Conservation (phyloP, 2,329 filamentous ascomycete species). For the Davidsoniella virescens region DNA sequence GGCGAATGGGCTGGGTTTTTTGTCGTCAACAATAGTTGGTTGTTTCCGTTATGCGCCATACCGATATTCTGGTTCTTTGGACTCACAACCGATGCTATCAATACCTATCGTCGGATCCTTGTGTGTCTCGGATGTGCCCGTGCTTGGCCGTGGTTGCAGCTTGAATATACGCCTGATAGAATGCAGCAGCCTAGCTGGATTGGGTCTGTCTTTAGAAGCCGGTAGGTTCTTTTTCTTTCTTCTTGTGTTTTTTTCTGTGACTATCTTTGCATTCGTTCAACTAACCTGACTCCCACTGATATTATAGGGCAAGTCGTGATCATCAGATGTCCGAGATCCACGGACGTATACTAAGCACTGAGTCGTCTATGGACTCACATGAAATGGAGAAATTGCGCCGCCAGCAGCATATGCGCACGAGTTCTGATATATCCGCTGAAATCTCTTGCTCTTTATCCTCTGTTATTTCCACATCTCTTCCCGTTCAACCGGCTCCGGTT, state of each 20-base stretch:
- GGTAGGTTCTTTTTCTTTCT: neutral
- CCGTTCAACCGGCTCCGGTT: no score
- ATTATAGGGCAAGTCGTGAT: neutral
- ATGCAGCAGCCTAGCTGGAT: conserved; percentile 6
- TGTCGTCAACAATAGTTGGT: conserved; percentile 31
- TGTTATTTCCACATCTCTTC: no score
- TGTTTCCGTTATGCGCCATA: conserved; percentile 30
- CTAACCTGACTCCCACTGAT: no score
- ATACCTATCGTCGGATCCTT: conserved; percentile 28
- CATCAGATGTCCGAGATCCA: neutral
- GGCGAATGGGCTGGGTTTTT: conserved; percentile 25
- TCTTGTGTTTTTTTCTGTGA: no score
- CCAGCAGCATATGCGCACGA: neutral
- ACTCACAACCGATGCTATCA: conserved; percentile 35
- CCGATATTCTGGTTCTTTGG: conserved; percentile 40
- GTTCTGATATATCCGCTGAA: neutral
- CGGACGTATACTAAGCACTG: neutral
- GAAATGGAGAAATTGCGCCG: neutral
- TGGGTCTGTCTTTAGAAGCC: conserved; percentile 3
- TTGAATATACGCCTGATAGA: conserved; percentile 24
- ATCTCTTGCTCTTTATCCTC: neutral
- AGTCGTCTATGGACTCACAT: neutral
- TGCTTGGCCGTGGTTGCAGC: conserved; percentile 26
- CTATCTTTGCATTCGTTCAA: neutral
- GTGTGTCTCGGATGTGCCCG: conserved; percentile 27